These are phyloP conservation scores for Phyllosticta paracitricarpa DNA, from an alignment of 2,329 filamentous ascomycete genomes.

Conservation along the genomic window DNA sequence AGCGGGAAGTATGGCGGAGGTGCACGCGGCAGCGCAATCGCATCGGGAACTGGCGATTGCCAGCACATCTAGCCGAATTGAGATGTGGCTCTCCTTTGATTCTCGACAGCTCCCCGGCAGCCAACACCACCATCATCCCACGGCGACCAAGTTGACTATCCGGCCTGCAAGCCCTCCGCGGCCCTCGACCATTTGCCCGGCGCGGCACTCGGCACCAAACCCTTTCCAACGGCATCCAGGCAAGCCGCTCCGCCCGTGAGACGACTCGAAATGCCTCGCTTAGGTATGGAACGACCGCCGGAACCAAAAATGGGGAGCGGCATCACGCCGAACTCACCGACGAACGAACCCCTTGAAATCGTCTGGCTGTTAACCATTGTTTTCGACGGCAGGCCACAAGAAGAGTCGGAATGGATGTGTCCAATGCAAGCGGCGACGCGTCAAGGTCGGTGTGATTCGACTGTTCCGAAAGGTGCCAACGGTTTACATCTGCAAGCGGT, in stretches of 20 bases:
- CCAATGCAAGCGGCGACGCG: constrained; percentile 11
- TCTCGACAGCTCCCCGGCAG: not conserved
- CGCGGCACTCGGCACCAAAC: not conserved
- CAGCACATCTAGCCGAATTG: not conserved
- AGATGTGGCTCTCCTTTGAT: not conserved
- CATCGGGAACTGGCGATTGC: not conserved
- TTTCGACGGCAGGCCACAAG: constrained; percentile 11
- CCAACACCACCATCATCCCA: not conserved
- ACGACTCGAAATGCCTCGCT: constrained; percentile 9
- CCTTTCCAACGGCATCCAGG: not conserved
- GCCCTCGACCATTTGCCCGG: not conserved
- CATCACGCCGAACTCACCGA: not conserved
- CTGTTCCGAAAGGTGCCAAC: not conserved
- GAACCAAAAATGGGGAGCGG: constrained; percentile 6
- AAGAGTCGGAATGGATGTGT: constrained; percentile 12
- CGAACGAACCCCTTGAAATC: not conserved
- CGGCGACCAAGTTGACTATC: not conserved
- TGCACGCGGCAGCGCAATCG: not conserved
- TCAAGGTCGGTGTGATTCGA: constrained; percentile 10
- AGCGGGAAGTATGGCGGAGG: not conserved
- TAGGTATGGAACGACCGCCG: constrained; percentile 4
- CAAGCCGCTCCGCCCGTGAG: not conserved
- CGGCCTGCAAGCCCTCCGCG: not conserved
- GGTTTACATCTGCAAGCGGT: constrained; percentile 16
- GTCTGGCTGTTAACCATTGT: constrained; percentile 6